Evolutionary conservation across 805 yeast genomes (phyloP).

Genomic region (Wickerhamiella bombiphila): DNA sequence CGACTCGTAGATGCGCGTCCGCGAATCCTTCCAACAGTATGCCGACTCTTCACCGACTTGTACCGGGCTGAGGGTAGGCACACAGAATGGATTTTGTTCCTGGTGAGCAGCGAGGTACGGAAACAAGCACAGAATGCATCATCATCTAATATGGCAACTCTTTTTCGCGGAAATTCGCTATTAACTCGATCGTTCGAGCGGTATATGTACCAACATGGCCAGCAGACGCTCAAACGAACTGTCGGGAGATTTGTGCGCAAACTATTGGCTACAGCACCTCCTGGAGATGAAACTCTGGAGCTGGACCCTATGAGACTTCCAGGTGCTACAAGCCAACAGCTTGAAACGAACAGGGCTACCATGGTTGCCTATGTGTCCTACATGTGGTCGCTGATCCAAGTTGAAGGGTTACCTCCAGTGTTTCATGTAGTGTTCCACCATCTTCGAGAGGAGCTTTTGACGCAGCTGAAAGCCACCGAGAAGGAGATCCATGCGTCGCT

Average conservation of each 20-base stretch:
- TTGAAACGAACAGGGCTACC: constrained; percentile 33
- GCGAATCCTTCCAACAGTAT: constrained; percentile 4
- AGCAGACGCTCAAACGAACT: constrained; percentile 57
- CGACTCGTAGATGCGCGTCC: constrained; percentile 18
- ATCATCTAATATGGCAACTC: constrained; percentile 31
- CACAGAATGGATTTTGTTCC: constrained; percentile 54
- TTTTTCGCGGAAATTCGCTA: constrained; percentile 76
- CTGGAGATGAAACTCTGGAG: constrained; percentile 44
- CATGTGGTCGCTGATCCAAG: constrained; percentile 15
- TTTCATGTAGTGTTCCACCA: constrained; percentile 15
- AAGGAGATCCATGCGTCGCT: constrained; percentile 47
- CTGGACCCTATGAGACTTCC: constrained; percentile 58
- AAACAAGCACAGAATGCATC: constrained; percentile 9
- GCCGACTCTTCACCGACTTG: constrained; percentile 44
- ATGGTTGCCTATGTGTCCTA: constrained; percentile 30
- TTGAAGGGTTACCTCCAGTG: constrained; percentile 15
- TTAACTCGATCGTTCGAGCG: constrained; percentile 70
- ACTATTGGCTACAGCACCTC: constrained; percentile 26
- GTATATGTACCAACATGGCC: constrained; percentile 63
- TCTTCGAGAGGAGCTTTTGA: constrained; percentile 7
- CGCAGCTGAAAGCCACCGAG: constrained; percentile 1
- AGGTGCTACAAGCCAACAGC: constrained; percentile 18
- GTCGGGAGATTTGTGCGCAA: constrained; percentile 54
- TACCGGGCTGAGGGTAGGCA: constrained; percentile 59
- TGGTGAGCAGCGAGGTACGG: constrained; percentile 51